Evolutionary conservation across 768 basidiomycete species (phyloP).

Genomic region (Tulasnella sp.): DNA sequence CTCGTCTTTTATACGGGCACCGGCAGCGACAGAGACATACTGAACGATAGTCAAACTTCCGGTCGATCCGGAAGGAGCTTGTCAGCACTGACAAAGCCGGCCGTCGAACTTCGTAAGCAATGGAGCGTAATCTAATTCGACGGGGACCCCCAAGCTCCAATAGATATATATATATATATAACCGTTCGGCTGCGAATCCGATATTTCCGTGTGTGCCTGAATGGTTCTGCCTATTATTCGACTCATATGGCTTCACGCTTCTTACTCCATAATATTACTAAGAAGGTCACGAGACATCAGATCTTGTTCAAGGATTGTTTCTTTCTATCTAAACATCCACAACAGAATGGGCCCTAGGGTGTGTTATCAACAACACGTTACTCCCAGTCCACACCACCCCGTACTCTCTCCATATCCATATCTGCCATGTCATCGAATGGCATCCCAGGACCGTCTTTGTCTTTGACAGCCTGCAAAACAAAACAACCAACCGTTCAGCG

Average conservation of each 20-base stretch:
- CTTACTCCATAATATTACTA: neutral
- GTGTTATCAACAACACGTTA: neutral
- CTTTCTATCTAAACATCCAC: neutral
- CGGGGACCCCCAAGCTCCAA: too few relatives aligned
- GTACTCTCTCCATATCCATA: neutral
- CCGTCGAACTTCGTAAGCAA: neutral
- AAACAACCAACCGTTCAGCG: neutral
- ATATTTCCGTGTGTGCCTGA: neutral
- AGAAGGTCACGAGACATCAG: neutral
- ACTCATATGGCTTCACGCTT: neutral
- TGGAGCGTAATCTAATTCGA: neutral
- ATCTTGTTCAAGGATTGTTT: neutral
- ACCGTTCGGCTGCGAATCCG: neutral
- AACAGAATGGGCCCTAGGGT: neutral
- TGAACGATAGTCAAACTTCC: neutral
- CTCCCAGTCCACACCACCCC: neutral
- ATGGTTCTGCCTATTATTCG: neutral
- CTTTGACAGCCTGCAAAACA: conserved; percentile 13
- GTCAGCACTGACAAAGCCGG: neutral
- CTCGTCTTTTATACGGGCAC: neutral
- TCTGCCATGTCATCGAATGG: conserved; percentile 14
- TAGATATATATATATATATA: too few relatives aligned
- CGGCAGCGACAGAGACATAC: neutral
- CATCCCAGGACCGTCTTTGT: conserved; percentile 3
- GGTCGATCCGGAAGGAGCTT: neutral